Evolutionary conservation across 75 land plant genomes (phyloP).

Genomic region (Selaginella tamariscina): DNA sequence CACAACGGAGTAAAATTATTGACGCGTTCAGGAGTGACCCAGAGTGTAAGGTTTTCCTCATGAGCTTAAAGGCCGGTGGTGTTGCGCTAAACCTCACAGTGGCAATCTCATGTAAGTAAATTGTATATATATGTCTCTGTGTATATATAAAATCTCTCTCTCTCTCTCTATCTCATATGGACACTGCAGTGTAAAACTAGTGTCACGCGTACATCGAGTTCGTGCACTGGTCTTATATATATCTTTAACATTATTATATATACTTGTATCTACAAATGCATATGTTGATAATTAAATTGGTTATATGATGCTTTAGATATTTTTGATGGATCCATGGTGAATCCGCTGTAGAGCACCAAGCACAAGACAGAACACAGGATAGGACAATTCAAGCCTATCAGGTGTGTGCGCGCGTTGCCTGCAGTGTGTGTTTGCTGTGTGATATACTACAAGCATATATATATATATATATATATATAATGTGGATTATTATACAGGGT

Average conservation of each 20-base stretch:
- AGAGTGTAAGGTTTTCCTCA: conserved; percentile 60
- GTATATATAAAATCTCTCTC: too few relatives aligned
- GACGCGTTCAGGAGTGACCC: conserved; percentile 59
- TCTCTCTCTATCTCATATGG: too few relatives aligned
- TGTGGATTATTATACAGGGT: conserved; percentile 31
- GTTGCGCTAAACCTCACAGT: conserved; percentile 94
- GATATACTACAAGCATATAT: too few relatives aligned
- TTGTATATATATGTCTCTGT: not conserved
- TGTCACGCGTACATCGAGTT: too few relatives aligned
- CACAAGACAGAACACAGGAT: conserved; percentile 92
- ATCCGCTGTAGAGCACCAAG: conserved; percentile 96
- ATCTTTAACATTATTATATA: too few relatives aligned
- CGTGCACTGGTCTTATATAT: too few relatives aligned
- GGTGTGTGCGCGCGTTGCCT: too few relatives aligned
- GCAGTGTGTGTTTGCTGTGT: too few relatives aligned
- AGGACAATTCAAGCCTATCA: conserved; percentile 89
- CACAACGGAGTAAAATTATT: conserved; percentile 59
- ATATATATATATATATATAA: too few relatives aligned
- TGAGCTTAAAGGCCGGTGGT: conserved; percentile 97
- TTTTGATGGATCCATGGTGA: conserved; percentile 99
- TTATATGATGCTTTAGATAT: conserved; percentile 36
- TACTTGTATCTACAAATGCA: too few relatives aligned
- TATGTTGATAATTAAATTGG: not conserved
- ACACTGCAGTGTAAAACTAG: too few relatives aligned
- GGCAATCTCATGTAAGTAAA: conserved; percentile 62